A percentile compares a stretch with the other conserved stretches of the same genome.
These are phyloP conservation scores for Gonapodya sp. DNA, from an alignment of 192 early-diverging fungal species.

Conservation along the genomic window DNA sequence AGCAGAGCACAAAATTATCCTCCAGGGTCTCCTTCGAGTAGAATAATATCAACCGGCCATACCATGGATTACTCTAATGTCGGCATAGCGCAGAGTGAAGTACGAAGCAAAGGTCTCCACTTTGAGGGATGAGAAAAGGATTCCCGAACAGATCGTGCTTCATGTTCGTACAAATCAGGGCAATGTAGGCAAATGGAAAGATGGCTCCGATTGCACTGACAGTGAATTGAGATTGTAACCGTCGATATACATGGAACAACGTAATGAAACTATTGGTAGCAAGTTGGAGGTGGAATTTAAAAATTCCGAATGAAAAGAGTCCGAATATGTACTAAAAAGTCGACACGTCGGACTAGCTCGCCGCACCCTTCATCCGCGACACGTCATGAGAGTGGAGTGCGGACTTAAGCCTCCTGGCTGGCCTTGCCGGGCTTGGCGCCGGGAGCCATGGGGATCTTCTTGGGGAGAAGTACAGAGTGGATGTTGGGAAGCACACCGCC, in stretches of 20 bases:
- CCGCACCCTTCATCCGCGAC: too few species aligned
- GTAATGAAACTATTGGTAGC: background rate
- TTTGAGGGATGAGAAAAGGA: background rate
- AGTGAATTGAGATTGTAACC: background rate
- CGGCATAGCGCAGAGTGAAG: background rate
- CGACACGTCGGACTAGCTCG: background rate
- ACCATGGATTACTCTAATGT: background rate
- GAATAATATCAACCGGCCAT: too few species aligned
- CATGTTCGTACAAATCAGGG: too few species aligned
- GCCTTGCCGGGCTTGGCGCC: background rate
- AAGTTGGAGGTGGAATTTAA: background rate
- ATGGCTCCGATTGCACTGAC: too few species aligned
- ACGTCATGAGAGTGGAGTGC: too few species aligned
- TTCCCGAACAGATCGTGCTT: background rate
- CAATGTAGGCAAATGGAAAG: background rate
- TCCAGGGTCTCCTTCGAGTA: too few species aligned
- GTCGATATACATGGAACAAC: background rate
- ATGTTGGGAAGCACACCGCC: constrained; percentile 93
- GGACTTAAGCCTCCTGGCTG: background rate
- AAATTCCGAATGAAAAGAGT: background rate
- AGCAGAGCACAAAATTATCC: too few species aligned
- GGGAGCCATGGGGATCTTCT: constrained; percentile 44
- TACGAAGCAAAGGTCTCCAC: background rate
- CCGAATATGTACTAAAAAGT: background rate
- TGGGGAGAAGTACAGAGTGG: too few species aligned